Evolutionary conservation across 306 rosid species (phyloP), one percentile per base, ranked within the genome.

Genomic region (Morella rubra): DNA sequence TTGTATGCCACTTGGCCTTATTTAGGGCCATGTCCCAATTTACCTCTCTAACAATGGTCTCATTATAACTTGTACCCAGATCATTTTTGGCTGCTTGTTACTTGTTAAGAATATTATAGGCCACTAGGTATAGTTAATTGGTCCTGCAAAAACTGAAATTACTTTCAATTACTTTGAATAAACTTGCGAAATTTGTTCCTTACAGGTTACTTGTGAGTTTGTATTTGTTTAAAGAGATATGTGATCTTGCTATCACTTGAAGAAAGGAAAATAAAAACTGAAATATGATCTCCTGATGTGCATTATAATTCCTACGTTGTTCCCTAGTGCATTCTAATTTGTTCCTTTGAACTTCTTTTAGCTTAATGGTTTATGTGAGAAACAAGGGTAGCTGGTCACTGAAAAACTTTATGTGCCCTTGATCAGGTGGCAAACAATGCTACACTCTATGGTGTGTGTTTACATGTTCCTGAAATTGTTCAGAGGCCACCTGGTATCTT

Each of bases 361-460:
- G 64, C 59, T 45, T 44, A 66, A 64, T 72, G 53, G 60, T 73
- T 53, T 70, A 73, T 10, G 53, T 74, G 59, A 46, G 77, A 76
- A 68, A 24, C 73, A 67, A 46, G 79, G 49, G 71, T 46, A n/a
- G 50, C 68, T 67, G 88, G 80, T 76, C 76, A 64, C 81, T 88
- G 67, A 81, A 85, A 71, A 79, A 70, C 45, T 65, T 78, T 58
- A 41, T 71, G n/a, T 64, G 75, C 82, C 50, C 58, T 85, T 81
- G 84, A 77, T 81, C 90, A 95, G 98, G 96, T 87, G 78, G 90
- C 91, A 72, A 91, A 89, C 82, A 90, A 83, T 79, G 83, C 93
- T 68, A 88, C 97, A 74, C 96, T 95, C 72, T 95, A 92, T 87
- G 98, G 97, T 81, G 96, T 95, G 84, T 92, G 98, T 84, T 86